Evolutionary conservation across 306 rosid genomes (phyloP).

Genomic region (Citrullus mucosospermus): DNA sequence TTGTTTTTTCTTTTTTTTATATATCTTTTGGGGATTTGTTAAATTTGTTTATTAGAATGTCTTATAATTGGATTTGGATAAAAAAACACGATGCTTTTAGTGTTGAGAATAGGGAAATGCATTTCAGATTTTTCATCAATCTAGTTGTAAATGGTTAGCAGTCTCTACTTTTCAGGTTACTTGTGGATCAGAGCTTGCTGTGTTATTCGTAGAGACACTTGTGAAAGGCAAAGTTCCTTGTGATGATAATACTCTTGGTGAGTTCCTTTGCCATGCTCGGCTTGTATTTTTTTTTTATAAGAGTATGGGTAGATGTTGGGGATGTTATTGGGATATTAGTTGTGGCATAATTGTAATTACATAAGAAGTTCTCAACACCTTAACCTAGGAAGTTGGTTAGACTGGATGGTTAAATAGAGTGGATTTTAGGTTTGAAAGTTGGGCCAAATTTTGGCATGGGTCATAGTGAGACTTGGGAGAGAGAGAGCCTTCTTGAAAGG

Average conservation of each 20-base stretch:
- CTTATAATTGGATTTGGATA: not conserved
- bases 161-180: conserved; percentile 46
- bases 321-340: not conserved
- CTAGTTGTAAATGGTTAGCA: not conserved
- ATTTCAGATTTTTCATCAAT: not conserved
- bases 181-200: conserved; percentile 94
- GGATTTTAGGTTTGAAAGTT: not conserved
- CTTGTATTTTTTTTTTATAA: not conserved
- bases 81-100: not conserved
- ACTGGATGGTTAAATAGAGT: not conserved
- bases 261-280: conserved; percentile 16
- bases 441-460: not conserved
- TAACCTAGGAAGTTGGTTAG: not conserved
- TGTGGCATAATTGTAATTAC: not conserved
- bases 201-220: conserved; percentile 72
- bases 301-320: not conserved
- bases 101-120: conserved; percentile 2
- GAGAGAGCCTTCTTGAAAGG: not conserved
- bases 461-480: not conserved
- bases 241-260: conserved; percentile 56
- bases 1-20: not conserved
- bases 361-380: not conserved
- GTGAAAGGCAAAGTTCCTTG: conserved; percentile 68
- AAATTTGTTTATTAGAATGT: not conserved
- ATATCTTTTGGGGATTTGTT: not conserved